Evolutionary conservation across 495 filamentous ascomycete genomes (phyloP).

Genomic region (Tuber microsphaerosporum): DNA sequence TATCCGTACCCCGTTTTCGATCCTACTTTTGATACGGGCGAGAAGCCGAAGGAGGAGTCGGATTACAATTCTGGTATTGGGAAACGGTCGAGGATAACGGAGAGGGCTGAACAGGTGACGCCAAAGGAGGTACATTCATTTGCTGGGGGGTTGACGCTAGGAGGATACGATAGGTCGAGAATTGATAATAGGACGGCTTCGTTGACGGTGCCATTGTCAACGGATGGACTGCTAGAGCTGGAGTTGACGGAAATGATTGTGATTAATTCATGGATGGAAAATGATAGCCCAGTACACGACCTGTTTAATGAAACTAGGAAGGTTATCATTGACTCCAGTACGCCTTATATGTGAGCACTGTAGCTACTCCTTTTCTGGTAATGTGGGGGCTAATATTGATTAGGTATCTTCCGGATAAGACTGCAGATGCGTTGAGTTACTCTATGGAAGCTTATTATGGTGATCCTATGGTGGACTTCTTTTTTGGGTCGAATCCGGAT

Average conservation of each 20-base stretch:
- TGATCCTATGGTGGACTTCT: constrained; percentile 28
- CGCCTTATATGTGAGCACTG: constrained; percentile 36
- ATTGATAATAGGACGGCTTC: constrained; percentile 23
- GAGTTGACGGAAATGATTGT: constrained; percentile 29
- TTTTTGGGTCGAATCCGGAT: constrained; percentile 13
- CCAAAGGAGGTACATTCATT: constrained; percentile 25
- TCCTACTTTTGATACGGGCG: constrained; percentile 23
- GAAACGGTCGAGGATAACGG: neutral
- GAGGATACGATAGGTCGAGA: constrained; percentile 32
- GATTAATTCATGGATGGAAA: constrained; percentile 12
- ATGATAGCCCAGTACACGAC: constrained; percentile 16
- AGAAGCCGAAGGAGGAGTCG: neutral
- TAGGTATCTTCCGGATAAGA: constrained; percentile 31
- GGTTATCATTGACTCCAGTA: constrained; percentile 36
- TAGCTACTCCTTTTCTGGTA: neutral
- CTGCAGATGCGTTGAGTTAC: constrained; percentile 18
- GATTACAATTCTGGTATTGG: constrained; percentile 15
- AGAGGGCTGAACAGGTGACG: constrained; percentile 7
- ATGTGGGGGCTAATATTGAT: constrained; percentile 11
- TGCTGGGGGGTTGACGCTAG: constrained; percentile 30
- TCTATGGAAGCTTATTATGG: constrained; percentile 22
- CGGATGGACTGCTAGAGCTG: constrained; percentile 28
- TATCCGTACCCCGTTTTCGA: constrained; percentile 21
- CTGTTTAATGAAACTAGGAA: constrained; percentile 22
- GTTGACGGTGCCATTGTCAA: constrained; percentile 23